phyloP scores from a whole-genome alignment of 495 filamentous ascomycete genomes.

The Daldinia decipiens region DNA sequence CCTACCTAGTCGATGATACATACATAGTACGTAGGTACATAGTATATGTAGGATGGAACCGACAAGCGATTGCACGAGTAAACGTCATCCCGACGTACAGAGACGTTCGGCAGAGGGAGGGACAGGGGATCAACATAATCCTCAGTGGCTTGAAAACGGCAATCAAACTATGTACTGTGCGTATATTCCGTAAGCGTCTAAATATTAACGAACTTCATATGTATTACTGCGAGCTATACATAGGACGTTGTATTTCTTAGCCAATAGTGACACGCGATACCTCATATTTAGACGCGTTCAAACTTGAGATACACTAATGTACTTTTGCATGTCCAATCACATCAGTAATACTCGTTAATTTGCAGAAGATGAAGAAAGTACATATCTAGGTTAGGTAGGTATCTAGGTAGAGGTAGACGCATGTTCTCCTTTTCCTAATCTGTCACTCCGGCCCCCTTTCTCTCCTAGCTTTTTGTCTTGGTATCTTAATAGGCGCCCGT shows the following conservation, averaged over 20 bases:
- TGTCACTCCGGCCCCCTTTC: slow-evolving; percentile 26
- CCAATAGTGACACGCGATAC: neutral
- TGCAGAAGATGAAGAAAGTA: neutral
- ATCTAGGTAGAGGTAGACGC: neutral
- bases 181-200: neutral
- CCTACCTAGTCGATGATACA: slow-evolving; percentile 21
- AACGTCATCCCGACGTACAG: slow-evolving; percentile 39
- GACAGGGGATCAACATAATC: slow-evolving; percentile 4
- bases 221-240: neutral
- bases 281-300: slow-evolving; percentile 4
- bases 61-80: slow-evolving; percentile 15
- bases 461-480: slow-evolving; percentile 14
- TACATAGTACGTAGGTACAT: too few species aligned
- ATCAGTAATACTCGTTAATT: neutral
- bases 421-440: neutral
- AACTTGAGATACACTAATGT: neutral
- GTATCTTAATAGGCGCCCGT: slow-evolving; percentile 17
- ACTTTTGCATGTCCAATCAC: neutral
- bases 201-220: neutral
- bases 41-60: neutral
- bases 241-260: neutral
- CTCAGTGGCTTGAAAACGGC: slow-evolving; percentile 13
- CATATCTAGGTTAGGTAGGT: too few species aligned
- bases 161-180: neutral
- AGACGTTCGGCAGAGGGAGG: slow-evolving; percentile 10